Conservation (phyloP, 495 filamentous ascomycete species). For the Parmelia sp. region DNA sequence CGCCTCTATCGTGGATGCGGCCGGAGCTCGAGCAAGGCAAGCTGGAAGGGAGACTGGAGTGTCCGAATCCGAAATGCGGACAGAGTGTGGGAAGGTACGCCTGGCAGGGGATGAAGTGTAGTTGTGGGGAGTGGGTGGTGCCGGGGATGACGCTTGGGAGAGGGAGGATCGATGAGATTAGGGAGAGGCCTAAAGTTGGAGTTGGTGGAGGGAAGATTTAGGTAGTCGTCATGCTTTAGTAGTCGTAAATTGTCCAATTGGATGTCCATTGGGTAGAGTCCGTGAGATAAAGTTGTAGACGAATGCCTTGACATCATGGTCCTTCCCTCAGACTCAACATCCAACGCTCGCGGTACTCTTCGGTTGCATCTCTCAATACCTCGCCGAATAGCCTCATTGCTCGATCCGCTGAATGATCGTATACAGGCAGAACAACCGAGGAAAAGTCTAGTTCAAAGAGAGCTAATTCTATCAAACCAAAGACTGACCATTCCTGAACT, state of each 20-base stretch:
- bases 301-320: background rate
- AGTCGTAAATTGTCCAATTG: background rate
- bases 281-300: background rate
- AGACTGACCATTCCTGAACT: background rate
- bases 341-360: background rate
- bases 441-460: background rate
- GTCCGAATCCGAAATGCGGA: slow-evolving; percentile 67
- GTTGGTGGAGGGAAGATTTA: slow-evolving; percentile 10
- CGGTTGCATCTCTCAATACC: background rate
- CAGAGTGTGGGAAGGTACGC: slow-evolving; percentile 85
- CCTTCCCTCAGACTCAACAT: background rate
- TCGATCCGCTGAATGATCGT: background rate
- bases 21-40: slow-evolving; percentile 67
- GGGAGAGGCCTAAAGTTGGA: slow-evolving; percentile 16
- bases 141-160: slow-evolving; percentile 83
- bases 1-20: slow-evolving; percentile 91
- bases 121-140: slow-evolving; percentile 80
- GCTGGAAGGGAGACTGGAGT: slow-evolving; percentile 74
- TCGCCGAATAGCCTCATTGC: background rate
- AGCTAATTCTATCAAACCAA: background rate
- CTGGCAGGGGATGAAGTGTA: slow-evolving; percentile 93
- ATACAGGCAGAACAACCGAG: background rate
- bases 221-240: background rate
- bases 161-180: slow-evolving; percentile 72
- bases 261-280: background rate